Conservation (phyloP, 169 alveolate species). For the Eimeria acervulina region DNA sequence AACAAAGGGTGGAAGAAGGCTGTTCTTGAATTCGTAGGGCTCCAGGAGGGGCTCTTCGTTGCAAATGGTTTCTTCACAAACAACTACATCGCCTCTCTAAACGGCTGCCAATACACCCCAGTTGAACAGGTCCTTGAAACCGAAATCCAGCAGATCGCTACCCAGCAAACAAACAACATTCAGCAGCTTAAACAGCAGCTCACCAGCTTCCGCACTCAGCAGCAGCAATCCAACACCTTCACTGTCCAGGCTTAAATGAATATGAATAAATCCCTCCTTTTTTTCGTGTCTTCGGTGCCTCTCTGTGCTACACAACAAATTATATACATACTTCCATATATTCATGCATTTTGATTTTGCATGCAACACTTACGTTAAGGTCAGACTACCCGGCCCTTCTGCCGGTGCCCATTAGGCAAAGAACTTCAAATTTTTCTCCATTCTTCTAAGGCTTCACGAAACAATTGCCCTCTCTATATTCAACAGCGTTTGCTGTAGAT, state of each 20-base stretch:
- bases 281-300: no score
- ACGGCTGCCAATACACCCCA: constrained; percentile 11
- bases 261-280: no score
- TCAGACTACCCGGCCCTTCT: no score
- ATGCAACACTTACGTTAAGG: no score
- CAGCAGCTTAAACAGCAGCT: constrained; percentile 15
- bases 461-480: not conserved
- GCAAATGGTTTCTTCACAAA: constrained; percentile 47
- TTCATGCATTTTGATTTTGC: no score
- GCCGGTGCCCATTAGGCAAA: no score
- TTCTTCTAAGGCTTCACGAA: not conserved
- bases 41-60: constrained; percentile 65
- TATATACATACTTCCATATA: not conserved
- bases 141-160: constrained; percentile 1
- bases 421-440: no score
- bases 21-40: not conserved
- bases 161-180: not conserved
- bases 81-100: not conserved
- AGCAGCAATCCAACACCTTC: constrained; percentile 6
- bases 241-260: constrained; percentile 19
- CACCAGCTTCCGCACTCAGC: not conserved
- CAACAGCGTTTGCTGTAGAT: not conserved
- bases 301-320: no score
- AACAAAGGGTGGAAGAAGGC: constrained; percentile 80
- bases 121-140: constrained; percentile 21